Evolutionary conservation across 441 rosid species (phyloP).

Genomic region (Corymbia citriodora): DNA sequence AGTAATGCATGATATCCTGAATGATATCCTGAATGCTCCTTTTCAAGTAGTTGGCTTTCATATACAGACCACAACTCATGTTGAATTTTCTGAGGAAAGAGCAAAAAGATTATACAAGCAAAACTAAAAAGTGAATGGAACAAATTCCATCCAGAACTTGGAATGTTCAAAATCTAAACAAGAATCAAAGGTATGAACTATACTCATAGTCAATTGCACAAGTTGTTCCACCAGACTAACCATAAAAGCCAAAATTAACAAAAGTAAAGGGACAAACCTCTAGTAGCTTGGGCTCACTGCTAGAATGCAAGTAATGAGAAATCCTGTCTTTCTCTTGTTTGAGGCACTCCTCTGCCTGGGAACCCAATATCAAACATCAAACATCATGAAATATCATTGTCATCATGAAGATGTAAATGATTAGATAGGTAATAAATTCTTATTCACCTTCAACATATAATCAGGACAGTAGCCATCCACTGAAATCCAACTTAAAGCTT

Average conservation of each 20-base stretch:
- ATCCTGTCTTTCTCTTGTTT: slow-evolving; percentile 93
- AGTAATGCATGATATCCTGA: not conserved
- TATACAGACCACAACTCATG: not conserved
- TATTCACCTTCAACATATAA: slow-evolving; percentile 70
- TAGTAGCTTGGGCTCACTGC: slow-evolving; percentile 81
- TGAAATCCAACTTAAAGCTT: slow-evolving; percentile 81
- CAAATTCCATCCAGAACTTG: not conserved
- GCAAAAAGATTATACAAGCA: not conserved
- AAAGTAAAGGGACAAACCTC: slow-evolving; percentile 43
- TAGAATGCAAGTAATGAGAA: slow-evolving; percentile 70
- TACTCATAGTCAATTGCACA: not conserved
- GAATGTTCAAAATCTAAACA: not conserved
- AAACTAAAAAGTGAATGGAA: not conserved
- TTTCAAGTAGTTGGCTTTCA: not conserved
- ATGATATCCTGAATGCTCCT: not conserved
- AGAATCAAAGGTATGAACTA: not conserved
- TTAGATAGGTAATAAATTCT: not conserved
- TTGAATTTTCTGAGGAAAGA: not conserved
- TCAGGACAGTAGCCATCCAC: slow-evolving; percentile 71
- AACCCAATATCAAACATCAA: not conserved
- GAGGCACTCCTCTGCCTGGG: slow-evolving; percentile 88
- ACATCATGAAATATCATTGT: not conserved
- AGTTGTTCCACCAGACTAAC: not conserved
- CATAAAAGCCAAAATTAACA: not conserved
- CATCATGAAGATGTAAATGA: not conserved